These are phyloP conservation scores for Botrytis tulipae DNA, from an alignment of 2,329 filamentous ascomycete species.

Conservation along the genomic window DNA sequence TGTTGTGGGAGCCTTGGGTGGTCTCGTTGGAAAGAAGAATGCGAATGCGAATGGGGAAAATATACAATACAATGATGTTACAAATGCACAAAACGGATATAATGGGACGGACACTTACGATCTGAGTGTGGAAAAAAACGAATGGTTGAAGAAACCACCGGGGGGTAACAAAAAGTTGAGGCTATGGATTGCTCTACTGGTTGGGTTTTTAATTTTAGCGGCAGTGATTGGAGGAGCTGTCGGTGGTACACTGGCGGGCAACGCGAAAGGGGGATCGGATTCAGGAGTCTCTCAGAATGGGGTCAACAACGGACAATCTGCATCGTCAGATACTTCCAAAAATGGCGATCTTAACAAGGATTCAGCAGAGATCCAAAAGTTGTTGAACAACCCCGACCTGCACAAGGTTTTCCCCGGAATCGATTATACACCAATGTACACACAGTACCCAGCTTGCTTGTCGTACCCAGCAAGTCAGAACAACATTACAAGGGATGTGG, in stretches of 20 bases:
- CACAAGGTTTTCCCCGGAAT: slow-evolving; percentile 95
- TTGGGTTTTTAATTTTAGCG: slow-evolving; percentile 65
- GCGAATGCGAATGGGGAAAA: slow-evolving; percentile 28
- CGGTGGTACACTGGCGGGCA: slow-evolving; percentile 48
- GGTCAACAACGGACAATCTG: slow-evolving; percentile 42
- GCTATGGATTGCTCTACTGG: slow-evolving; percentile 63
- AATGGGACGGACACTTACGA: slow-evolving; percentile 30
- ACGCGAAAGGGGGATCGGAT: slow-evolving; percentile 30
- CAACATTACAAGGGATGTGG: slow-evolving; percentile 88
- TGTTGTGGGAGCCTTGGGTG: slow-evolving; percentile 34
- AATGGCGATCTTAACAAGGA: slow-evolving; percentile 73
- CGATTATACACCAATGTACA: slow-evolving; percentile 90
- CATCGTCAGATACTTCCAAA: slow-evolving; percentile 55
- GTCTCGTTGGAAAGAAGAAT: slow-evolving; percentile 34
- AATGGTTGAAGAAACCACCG: slow-evolving; percentile 60
- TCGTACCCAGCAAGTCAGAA: slow-evolving; percentile 81
- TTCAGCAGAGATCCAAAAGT: slow-evolving; percentile 73
- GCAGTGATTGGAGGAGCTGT: slow-evolving; percentile 73
- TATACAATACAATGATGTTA: slow-evolving; percentile 35
- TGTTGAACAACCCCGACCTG: slow-evolving; percentile 77
- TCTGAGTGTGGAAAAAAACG: slow-evolving; percentile 56
- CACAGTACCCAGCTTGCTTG: slow-evolving; percentile 84
- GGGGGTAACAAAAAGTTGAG: slow-evolving; percentile 64
- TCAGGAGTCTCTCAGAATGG: slow-evolving; percentile 33
- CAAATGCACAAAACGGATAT: slow-evolving; percentile 20